Percentiles rank a stretch among this genome's conserved stretches.
phyloP scores from a whole-genome alignment of 768 basidiomycete species.

The Polyporus arcularius region DNA sequence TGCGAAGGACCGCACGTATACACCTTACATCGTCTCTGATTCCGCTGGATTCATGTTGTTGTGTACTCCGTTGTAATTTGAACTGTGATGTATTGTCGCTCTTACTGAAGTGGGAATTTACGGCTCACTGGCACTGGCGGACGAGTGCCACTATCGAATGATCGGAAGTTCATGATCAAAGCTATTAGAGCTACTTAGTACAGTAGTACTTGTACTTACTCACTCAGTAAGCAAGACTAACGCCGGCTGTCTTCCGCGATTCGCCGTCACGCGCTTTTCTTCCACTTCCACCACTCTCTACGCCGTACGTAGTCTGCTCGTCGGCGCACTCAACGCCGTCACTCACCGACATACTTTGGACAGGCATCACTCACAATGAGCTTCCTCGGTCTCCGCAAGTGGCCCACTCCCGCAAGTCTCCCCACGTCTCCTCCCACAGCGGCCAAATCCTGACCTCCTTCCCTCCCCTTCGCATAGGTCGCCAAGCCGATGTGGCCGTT shows the following conservation, averaged over 20 bases:
- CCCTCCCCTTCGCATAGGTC: conserved; percentile 45
- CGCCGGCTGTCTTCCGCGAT: not conserved
- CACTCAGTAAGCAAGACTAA: too few species aligned
- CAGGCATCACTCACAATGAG: conserved; percentile 45
- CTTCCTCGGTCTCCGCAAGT: conserved; percentile 80
- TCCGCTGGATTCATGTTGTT: not conserved
- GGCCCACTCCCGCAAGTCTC: conserved; percentile 71
- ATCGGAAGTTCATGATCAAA: too few species aligned
- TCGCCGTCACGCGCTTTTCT: not conserved
- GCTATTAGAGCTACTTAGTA: too few species aligned
- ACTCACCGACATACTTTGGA: not conserved
- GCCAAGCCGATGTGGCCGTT: conserved; percentile 80
- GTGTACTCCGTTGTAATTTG: not conserved
- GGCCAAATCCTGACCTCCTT: not conserved
- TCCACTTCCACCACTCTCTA: too few species aligned
- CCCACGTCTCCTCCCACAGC: not conserved
- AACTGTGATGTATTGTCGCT: too few species aligned
- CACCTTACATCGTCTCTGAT: not conserved
- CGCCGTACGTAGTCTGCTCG: too few species aligned
- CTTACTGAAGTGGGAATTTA: too few species aligned
- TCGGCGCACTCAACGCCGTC: too few species aligned
- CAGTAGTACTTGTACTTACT: too few species aligned
- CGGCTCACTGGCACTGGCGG: too few species aligned
- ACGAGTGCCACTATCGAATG: too few species aligned
- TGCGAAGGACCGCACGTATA: not conserved